A percentile compares a stretch with the other conserved stretches of the same genome.
phyloP scores from a whole-genome alignment of 2,329 filamentous ascomycete species.

The Nothophaeocryptopus gaeumannii region DNA sequence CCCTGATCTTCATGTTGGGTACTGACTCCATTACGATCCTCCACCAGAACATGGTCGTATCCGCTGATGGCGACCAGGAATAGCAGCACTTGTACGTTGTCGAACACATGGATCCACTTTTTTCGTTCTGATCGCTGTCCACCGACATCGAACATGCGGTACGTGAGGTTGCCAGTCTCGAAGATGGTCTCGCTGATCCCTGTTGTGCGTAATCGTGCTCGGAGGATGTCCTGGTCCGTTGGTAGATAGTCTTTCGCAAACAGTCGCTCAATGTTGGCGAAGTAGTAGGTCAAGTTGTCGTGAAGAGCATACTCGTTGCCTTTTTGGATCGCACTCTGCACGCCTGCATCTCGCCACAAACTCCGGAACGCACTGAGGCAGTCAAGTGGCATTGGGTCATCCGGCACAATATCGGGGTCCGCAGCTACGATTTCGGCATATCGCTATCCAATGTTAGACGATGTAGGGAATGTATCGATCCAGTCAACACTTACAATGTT shows the following conservation, averaged over 20 bases:
- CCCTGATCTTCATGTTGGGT: not conserved
- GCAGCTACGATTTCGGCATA: conserved; percentile 73
- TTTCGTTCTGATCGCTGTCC: conserved; percentile 90
- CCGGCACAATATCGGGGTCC: conserved; percentile 77
- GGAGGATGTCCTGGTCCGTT: conserved; percentile 86
- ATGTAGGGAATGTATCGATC: conserved; percentile 15
- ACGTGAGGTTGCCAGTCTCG: conserved; percentile 85
- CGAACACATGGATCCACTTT: conserved; percentile 97
- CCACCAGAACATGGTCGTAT: conserved; percentile 92
- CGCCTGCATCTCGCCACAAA: conserved; percentile 79
- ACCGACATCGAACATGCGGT: conserved; percentile 95
- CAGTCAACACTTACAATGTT: conserved; percentile 65
- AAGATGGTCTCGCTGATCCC: conserved; percentile 96
- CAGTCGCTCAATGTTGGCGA: conserved; percentile 63
- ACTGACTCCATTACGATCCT: conserved; percentile 91
- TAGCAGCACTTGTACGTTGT: conserved; percentile 86
- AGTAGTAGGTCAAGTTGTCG: conserved; percentile 93
- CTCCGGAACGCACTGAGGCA: conserved; percentile 78
- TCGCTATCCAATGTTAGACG: conserved; percentile 56
- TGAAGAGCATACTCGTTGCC: conserved; percentile 96
- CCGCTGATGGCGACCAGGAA: conserved; percentile 95
- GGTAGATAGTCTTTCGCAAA: conserved; percentile 74
- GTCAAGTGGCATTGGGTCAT: conserved; percentile 74
- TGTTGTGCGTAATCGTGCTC: conserved; percentile 84
- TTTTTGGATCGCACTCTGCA: conserved; percentile 83